phyloP scores from a whole-genome alignment of 495 filamentous ascomycete genomes.

The Talaromyces nanjingensis region DNA sequence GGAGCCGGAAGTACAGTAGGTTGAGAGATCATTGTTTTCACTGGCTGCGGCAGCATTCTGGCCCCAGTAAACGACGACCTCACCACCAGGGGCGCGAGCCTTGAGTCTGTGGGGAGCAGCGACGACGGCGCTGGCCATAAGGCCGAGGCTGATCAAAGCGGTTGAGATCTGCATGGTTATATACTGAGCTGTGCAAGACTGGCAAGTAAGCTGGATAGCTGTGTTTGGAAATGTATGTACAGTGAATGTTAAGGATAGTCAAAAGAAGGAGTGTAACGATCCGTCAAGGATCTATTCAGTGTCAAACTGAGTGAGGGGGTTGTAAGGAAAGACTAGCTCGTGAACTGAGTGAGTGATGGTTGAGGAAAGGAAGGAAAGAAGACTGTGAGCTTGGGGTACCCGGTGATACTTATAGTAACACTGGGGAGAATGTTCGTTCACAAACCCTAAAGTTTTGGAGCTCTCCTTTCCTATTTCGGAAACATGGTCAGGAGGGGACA shows the following conservation, averaged over 20 bases:
- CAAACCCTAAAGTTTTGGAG: not conserved
- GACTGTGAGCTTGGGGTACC: not conserved
- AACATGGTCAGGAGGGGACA: not conserved
- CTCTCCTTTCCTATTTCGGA: conserved; percentile 2
- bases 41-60: conserved; percentile 32
- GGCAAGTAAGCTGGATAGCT: not conserved
- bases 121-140: conserved; percentile 19
- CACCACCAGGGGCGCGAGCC: conserved; percentile 18
- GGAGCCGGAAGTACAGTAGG: conserved; percentile 28
- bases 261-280: conserved; percentile 5
- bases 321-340: not conserved
- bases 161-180: conserved; percentile 22
- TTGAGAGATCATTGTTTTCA: conserved; percentile 35
- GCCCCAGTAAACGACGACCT: conserved; percentile 40
- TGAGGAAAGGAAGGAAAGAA: not conserved
- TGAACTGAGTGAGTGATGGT: not conserved
- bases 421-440: no score
- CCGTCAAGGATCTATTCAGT: conserved; percentile 9
- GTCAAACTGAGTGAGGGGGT: conserved; percentile 4
- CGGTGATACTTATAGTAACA: not conserved
- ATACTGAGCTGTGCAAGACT: not conserved
- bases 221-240: not conserved
- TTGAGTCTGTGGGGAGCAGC: conserved; percentile 22
- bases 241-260: not conserved
- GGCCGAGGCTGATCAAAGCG: conserved; percentile 19